Conservation (phyloP, 106 monocot genomes). For the Platanthera guangdongensis region DNA sequence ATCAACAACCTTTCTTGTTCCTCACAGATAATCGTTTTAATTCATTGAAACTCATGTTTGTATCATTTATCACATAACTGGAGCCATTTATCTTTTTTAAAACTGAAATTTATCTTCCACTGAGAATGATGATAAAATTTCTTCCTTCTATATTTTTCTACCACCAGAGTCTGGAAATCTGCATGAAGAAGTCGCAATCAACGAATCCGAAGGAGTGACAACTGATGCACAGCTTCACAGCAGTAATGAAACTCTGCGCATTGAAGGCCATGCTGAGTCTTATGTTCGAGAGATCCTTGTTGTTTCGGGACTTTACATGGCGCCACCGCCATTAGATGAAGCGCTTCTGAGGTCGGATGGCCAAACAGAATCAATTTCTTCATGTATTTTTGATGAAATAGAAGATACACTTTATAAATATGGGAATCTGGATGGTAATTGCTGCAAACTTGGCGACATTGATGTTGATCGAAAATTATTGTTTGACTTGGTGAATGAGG, state of each 20-base stretch:
- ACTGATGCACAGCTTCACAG: slow-evolving; percentile 8
- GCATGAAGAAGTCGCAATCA: slow-evolving; percentile 12
- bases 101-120: too few relatives aligned
- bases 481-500: slow-evolving; percentile 63
- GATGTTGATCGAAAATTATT: slow-evolving; percentile 31
- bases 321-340: slow-evolving; percentile 9
- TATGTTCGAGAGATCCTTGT: slow-evolving; percentile 52
- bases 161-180: slow-evolving; percentile 13
- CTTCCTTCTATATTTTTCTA: background rate
- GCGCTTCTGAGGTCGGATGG: slow-evolving; percentile 27
- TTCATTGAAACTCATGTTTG: background rate
- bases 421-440: background rate
- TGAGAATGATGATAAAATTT: too few relatives aligned
- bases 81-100: background rate
- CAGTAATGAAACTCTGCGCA: slow-evolving; percentile 11
- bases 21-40: background rate
- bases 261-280: slow-evolving; percentile 26
- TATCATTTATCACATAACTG: background rate
- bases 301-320: slow-evolving; percentile 27
- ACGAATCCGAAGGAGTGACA: slow-evolving; percentile 10
- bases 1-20: background rate
- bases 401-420: slow-evolving; percentile 27
- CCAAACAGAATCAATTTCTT: slow-evolving; percentile 29
- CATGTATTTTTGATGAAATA: slow-evolving; percentile 50
- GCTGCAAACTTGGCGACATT: slow-evolving; percentile 5